phyloP scores from a whole-genome alignment of 192 early-diverging fungal genomes.

The Obelidium mucronatum region DNA sequence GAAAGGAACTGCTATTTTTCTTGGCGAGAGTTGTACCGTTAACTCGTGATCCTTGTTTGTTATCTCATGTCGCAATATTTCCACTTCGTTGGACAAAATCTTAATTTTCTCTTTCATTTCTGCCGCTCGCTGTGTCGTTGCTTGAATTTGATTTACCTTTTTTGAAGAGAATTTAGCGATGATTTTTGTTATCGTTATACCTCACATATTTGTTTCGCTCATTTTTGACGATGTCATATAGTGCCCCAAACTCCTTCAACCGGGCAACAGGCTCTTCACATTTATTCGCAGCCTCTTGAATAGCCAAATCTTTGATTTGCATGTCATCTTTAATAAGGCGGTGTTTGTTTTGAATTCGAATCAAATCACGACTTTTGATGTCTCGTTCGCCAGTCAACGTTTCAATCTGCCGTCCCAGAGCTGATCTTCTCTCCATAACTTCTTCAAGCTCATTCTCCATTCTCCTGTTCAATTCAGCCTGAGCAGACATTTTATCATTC shows the following conservation, averaged over 20 bases:
- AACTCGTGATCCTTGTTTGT: constrained; percentile 64
- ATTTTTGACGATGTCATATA: constrained; percentile 70
- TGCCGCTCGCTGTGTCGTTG: constrained; percentile 61
- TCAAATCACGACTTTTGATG: constrained; percentile 63
- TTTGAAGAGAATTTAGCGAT: background rate
- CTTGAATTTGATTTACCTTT: constrained; percentile 64
- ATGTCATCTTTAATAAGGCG: constrained; percentile 58
- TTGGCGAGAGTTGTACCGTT: no score
- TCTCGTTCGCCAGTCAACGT: constrained; percentile 56
- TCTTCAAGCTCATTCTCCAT: constrained; percentile 62
- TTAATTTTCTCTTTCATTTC: constrained; percentile 74
- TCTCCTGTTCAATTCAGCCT: constrained; percentile 51
- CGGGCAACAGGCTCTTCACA: constrained; percentile 55
- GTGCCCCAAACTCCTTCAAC: constrained; percentile 61
- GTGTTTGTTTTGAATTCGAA: constrained; percentile 55
- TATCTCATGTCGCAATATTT: constrained; percentile 68
- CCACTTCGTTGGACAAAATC: constrained; percentile 69
- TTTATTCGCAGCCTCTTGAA: constrained; percentile 58
- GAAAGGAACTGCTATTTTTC: background rate
- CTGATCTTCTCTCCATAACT: constrained; percentile 26
- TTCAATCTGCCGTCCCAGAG: constrained; percentile 44
- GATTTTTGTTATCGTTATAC: background rate
- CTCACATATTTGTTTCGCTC: constrained; percentile 71
- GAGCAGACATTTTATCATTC: constrained; percentile 44
- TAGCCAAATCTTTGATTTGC: constrained; percentile 56